These are phyloP conservation scores for Trichoderma oligosporum DNA, from an alignment of 2,329 filamentous ascomycete genomes.

Conservation along the genomic window DNA sequence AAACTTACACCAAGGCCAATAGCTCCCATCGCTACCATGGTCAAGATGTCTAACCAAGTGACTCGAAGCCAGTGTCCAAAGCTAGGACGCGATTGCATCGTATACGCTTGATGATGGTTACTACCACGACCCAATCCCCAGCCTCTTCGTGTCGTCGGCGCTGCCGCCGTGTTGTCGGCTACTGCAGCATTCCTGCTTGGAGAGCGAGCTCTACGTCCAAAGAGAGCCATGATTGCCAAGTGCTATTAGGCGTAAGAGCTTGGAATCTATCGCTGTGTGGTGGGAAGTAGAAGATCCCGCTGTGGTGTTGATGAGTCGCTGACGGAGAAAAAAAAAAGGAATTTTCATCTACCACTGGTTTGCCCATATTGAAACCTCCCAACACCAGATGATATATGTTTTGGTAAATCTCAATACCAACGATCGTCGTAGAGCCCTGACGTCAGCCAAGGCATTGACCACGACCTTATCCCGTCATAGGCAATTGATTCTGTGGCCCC, in stretches of 20 bases:
- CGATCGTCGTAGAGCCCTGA: slow-evolving; percentile 6
- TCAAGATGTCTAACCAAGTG: slow-evolving; percentile 64
- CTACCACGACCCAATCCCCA: background rate
- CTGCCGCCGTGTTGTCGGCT: background rate
- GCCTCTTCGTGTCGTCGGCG: background rate
- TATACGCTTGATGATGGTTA: slow-evolving; percentile 26
- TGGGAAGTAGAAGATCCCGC: background rate
- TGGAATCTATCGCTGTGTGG: no score
- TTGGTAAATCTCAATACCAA: background rate
- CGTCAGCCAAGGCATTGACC: background rate
- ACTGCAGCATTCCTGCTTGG: background rate
- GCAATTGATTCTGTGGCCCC: background rate
- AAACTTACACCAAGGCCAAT: slow-evolving; percentile 61
- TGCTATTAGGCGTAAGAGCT: background rate
- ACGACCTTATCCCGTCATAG: slow-evolving; percentile 5
- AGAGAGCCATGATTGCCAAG: slow-evolving; percentile 9
- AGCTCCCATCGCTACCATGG: slow-evolving; percentile 62
- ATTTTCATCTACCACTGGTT: no score
- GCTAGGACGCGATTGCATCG: slow-evolving; percentile 51
- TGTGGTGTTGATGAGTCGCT: background rate
- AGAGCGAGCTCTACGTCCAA: slow-evolving; percentile 3
- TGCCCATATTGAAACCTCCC: no score
- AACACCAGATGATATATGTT: background rate
- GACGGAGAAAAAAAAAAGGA: background rate
- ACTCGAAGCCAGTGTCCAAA: slow-evolving; percentile 69